Evolutionary conservation across 1,284 basidiomycete genomes (phyloP).

Genomic region (Pholiota adiposa): DNA sequence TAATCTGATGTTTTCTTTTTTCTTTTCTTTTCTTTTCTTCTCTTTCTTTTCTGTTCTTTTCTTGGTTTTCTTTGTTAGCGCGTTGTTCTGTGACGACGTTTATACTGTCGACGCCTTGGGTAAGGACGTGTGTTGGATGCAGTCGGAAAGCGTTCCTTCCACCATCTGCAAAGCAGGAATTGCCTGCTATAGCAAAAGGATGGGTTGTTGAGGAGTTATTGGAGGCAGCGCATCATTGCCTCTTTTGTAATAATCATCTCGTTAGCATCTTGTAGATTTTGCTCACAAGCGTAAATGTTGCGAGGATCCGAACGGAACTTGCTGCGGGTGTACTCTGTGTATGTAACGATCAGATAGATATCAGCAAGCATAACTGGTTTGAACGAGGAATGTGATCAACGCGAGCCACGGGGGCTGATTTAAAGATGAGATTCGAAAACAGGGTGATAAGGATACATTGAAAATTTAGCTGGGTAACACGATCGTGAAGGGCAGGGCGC

Average conservation of each 20-base stretch:
- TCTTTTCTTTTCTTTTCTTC: background rate
- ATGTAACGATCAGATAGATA: background rate
- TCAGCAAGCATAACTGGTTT: too few species aligned
- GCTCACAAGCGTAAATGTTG: background rate
- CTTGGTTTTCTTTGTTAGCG: constrained; percentile 40
- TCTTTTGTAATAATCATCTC: constrained; percentile 73
- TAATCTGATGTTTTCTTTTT: constrained; percentile 7
- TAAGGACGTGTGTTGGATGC: constrained; percentile 73
- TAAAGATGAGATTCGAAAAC: constrained; percentile 13
- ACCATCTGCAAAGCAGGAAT: constrained; percentile 35
- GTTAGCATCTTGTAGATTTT: constrained; percentile 47
- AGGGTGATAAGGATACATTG: constrained; percentile 21
- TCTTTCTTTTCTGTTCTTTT: constrained; percentile 5
- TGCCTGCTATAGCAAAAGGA: constrained; percentile 53
- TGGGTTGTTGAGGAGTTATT: constrained; percentile 70
- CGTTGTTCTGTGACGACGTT: constrained; percentile 76
- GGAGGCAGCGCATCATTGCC: constrained; percentile 63
- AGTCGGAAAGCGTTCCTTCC: constrained; percentile 71
- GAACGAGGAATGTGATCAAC: too few species aligned
- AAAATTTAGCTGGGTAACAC: constrained; percentile 15
- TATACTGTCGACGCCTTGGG: constrained; percentile 66
- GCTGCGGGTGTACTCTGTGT: background rate
- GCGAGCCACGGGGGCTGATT: constrained; percentile 1
- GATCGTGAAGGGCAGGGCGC: background rate
- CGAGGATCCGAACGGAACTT: background rate